These are phyloP conservation scores for Auricularia auricula-judae DNA, from an alignment of 768 basidiomycete genomes.

Conservation along the genomic window DNA sequence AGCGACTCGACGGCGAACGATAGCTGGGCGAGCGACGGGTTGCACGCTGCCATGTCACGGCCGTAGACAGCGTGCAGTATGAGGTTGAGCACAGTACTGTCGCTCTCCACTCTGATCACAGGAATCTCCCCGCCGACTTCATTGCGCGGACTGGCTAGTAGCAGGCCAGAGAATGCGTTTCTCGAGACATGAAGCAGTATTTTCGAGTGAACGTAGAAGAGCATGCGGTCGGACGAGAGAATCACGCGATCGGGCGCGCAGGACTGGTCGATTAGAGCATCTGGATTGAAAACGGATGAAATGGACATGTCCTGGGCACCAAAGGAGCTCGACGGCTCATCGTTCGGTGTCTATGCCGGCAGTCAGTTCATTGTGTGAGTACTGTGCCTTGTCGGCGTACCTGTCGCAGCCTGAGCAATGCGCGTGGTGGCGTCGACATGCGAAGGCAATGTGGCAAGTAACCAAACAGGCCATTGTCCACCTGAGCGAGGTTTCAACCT, in stretches of 20 bases:
- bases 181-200: conserved; percentile 47
- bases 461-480: no score
- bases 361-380: no score
- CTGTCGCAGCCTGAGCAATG: no score
- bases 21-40: conserved; percentile 27
- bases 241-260: conserved; percentile 38
- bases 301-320: no score
- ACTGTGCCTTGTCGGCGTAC: no score
- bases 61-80: conserved; percentile 64
- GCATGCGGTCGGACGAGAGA: conserved; percentile 64
- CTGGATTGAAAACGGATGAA: no score
- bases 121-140: not conserved
- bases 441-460: no score
- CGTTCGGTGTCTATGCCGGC: no score
- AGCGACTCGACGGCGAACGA: not conserved
- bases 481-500: no score
- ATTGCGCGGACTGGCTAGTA: conserved; percentile 14
- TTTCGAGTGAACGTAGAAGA: conserved; percentile 69
- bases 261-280: no score
- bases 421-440: no score
- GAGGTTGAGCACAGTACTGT: conserved; percentile 49
- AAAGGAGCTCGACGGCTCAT: fast-evolving
- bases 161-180: conserved; percentile 50
- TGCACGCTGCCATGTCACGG: conserved; percentile 63
- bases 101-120: not conserved